A percentile compares a stretch with the other conserved stretches of the same genome.
These are phyloP conservation scores for Phytopythium cucurbitacearum DNA, from an alignment of 352 stramenopile species.

Conservation along the genomic window DNA sequence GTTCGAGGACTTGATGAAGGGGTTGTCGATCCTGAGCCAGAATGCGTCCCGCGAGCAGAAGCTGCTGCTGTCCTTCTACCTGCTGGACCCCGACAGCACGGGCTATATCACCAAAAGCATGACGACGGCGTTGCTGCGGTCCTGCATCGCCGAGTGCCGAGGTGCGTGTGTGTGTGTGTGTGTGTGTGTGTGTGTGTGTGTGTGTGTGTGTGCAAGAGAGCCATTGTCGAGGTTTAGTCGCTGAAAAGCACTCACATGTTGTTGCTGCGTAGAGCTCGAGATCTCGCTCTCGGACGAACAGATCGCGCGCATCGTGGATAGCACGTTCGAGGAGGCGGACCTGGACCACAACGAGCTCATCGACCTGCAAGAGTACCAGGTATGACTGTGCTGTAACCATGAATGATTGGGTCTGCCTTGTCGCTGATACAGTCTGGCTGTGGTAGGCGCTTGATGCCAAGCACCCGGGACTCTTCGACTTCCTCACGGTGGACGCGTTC, in stretches of 20 bases:
- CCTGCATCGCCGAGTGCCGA: slow-evolving; percentile 81
- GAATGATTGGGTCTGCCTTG: neutral
- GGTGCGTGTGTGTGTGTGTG: slow-evolving; percentile 25
- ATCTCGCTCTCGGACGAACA: slow-evolving; percentile 76
- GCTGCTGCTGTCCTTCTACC: slow-evolving; percentile 81
- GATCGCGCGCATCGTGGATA: slow-evolving; percentile 74
- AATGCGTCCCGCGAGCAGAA: slow-evolving; percentile 86
- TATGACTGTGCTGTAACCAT: slow-evolving; percentile 11
- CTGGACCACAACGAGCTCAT: slow-evolving; percentile 73
- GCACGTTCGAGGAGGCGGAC: slow-evolving; percentile 82
- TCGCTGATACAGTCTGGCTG: neutral
- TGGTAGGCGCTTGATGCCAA: slow-evolving; percentile 68
- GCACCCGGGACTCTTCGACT: slow-evolving; percentile 81
- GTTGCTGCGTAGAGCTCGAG: slow-evolving; percentile 51
- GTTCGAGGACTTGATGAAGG: slow-evolving; percentile 81
- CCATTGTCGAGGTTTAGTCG: neutral
- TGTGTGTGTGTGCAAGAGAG: slow-evolving; percentile 1
- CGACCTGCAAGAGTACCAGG: slow-evolving; percentile 79
- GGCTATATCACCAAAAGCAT: slow-evolving; percentile 83
- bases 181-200: slow-evolving; percentile 18
- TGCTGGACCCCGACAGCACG: slow-evolving; percentile 72
- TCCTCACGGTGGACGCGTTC: slow-evolving; percentile 82
- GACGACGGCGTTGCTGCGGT: slow-evolving; percentile 77
- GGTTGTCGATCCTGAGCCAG: slow-evolving; percentile 76
- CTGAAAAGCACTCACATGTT: slow-evolving; percentile 1